Percentiles rank a stretch among this genome's conserved stretches.
These are phyloP conservation scores for Kodamaea leandrae DNA, from an alignment of 805 yeast species.

Conservation along the genomic window DNA sequence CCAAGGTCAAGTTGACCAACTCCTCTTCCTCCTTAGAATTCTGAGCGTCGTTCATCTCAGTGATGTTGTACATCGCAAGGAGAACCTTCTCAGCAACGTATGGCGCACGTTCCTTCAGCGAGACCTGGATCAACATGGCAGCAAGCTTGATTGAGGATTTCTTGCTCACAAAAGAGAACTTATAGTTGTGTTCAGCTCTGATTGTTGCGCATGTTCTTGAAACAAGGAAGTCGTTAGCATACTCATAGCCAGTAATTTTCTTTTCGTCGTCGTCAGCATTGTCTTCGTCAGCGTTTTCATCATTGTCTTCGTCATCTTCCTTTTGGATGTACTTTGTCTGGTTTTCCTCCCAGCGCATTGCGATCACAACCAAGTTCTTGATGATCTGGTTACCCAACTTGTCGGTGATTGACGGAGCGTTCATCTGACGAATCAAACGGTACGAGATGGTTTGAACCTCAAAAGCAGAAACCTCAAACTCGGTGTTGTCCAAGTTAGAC, in stretches of 20 bases:
- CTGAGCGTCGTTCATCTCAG: slow-evolving; percentile 42
- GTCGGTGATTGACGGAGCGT: slow-evolving; percentile 72
- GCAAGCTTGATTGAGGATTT: slow-evolving; percentile 65
- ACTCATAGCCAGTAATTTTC: slow-evolving; percentile 19
- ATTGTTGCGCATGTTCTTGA: slow-evolving; percentile 59
- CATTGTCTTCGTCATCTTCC: slow-evolving; percentile 18
- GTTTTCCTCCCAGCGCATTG: slow-evolving; percentile 58
- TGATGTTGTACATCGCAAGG: slow-evolving; percentile 50
- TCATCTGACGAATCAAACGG: slow-evolving; percentile 71
- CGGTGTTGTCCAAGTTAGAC: slow-evolving; percentile 33
- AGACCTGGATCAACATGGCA: slow-evolving; percentile 60
- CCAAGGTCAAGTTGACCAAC: slow-evolving; percentile 51
- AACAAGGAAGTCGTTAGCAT: slow-evolving; percentile 59
- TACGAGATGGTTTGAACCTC: slow-evolving; percentile 68
- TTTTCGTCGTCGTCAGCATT: slow-evolving; percentile 19
- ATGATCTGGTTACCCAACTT: slow-evolving; percentile 61
- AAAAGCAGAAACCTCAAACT: slow-evolving; percentile 35
- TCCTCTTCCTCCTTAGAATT: slow-evolving; percentile 48
- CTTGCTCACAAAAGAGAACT: slow-evolving; percentile 57
- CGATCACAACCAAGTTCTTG: slow-evolving; percentile 61
- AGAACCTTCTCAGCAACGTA: slow-evolving; percentile 49
- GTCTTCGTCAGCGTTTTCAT: slow-evolving; percentile 14
- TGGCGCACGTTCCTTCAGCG: slow-evolving; percentile 40
- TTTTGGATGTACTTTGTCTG: slow-evolving; percentile 32
- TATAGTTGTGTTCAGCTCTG: slow-evolving; percentile 60